A percentile compares a stretch with the other conserved stretches of the same genome.
phyloP scores from a whole-genome alignment of 331 rosid genomes.

The Acacia concinna region DNA sequence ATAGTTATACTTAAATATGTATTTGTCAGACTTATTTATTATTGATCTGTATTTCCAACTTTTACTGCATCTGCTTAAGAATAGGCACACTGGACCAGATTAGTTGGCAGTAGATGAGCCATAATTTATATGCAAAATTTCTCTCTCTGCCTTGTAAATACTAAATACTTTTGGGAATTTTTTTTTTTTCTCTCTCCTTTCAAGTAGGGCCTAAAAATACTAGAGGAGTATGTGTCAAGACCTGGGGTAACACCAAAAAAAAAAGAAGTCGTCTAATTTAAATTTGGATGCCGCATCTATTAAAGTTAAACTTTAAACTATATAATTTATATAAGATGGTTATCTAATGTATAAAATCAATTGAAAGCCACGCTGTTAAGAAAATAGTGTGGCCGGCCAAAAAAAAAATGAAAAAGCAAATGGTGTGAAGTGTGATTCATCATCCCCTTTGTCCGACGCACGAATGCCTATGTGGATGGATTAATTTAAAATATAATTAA shows the following conservation, averaged over 20 bases:
- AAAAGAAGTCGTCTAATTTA: too few species aligned
- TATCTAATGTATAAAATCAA: background rate
- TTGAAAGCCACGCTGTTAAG: background rate
- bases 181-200: too few species aligned
- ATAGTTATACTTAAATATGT: background rate
- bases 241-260: background rate
- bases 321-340: background rate
- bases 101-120: background rate
- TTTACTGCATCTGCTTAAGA: background rate
- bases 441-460: background rate
- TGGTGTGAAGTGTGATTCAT: too few species aligned
- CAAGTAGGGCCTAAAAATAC: too few species aligned
- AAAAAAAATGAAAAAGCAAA: too few species aligned
- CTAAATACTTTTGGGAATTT: too few species aligned
- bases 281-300: background rate
- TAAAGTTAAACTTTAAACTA: too few species aligned
- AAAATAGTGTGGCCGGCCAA: background rate
- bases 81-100: too few species aligned
- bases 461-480: background rate
- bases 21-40: background rate
- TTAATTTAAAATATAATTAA: background rate
- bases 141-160: too few species aligned
- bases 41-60: background rate
- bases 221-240: too few species aligned
- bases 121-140: too few species aligned